Evolutionary conservation across 331 rosid species (phyloP).

Genomic region (Cydonia oblonga): DNA sequence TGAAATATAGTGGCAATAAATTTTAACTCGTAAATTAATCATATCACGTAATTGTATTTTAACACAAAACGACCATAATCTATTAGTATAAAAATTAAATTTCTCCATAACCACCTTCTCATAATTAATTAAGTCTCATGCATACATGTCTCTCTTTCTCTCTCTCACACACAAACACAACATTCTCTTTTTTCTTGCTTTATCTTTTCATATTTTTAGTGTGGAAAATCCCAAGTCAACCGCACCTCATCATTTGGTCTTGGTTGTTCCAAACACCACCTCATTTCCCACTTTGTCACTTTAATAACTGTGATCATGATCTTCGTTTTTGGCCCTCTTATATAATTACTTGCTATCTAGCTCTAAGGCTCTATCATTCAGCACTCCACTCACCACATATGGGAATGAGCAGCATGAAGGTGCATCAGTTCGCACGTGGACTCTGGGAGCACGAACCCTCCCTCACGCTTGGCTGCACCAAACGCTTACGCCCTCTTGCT

Average conservation of each 20-base stretch:
- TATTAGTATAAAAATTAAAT: no score
- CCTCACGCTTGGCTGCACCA: conserved; percentile 74
- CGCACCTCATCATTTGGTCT: conserved; percentile 93
- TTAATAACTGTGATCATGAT: background rate
- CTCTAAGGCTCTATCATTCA: conserved; percentile 10
- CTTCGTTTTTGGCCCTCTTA: conserved; percentile 13
- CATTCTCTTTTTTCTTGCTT: background rate
- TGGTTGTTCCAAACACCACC: conserved; percentile 74
- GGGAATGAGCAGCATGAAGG: conserved; percentile 74
- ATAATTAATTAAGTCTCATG: background rate
- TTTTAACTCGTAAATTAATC: no score
- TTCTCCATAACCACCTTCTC: background rate
- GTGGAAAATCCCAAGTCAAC: conserved; percentile 65
- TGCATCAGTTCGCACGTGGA: conserved; percentile 85
- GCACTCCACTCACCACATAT: conserved; percentile 25
- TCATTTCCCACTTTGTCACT: conserved; percentile 66
- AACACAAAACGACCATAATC: no score
- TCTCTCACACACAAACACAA: background rate
- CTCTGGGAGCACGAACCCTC: conserved; percentile 84
- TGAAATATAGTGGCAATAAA: no score
- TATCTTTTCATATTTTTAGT: background rate
- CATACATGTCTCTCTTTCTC: no score
- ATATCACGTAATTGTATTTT: background rate
- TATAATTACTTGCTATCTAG: conserved; percentile 26
- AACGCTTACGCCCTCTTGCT: conserved; percentile 88